Percentiles rank a stretch among this genome's conserved stretches.
Evolutionary conservation across 257 asterid species (phyloP).

Genomic region (Ajuga chamaepitys): DNA sequence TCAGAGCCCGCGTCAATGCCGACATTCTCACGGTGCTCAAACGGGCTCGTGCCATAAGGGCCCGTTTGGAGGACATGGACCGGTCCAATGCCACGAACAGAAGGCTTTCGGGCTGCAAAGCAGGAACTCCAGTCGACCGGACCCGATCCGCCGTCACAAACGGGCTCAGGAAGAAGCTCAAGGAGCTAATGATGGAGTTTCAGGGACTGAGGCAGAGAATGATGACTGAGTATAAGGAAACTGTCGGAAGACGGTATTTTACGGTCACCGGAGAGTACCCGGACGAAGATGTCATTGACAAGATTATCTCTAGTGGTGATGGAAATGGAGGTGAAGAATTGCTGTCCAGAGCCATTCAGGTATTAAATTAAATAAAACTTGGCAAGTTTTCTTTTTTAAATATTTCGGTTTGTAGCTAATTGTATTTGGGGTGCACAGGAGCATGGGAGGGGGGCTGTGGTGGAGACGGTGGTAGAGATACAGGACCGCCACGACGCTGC

Average conservation of each 20-base stretch:
- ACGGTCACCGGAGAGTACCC: constrained; percentile 83
- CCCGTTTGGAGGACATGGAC: constrained; percentile 81
- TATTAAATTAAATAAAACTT: neutral
- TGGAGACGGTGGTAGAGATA: constrained; percentile 85
- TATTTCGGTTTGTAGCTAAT: too few species aligned
- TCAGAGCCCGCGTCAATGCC: constrained; percentile 40
- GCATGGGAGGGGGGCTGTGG: constrained; percentile 79
- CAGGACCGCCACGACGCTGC: constrained; percentile 71
- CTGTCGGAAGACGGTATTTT: constrained; percentile 73
- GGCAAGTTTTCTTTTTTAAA: too few species aligned
- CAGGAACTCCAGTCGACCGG: constrained; percentile 66
- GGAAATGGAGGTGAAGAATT: constrained; percentile 78
- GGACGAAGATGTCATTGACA: constrained; percentile 16
- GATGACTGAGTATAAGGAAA: constrained; percentile 88
- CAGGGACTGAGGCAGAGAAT: constrained; percentile 82
- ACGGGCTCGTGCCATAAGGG: constrained; percentile 50
- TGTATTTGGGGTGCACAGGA: constrained; percentile 31
- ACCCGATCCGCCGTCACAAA: constrained; percentile 75
- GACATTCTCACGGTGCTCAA: constrained; percentile 56
- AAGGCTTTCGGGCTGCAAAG: constrained; percentile 68
- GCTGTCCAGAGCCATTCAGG: constrained; percentile 80
- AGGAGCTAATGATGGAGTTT: constrained; percentile 93
- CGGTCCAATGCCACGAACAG: constrained; percentile 53
- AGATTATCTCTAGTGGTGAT: constrained; percentile 56
- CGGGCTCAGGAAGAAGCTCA: constrained; percentile 86